Evolutionary conservation across 768 basidiomycete genomes (phyloP), one percentile per base, ranked within the genome.

Genomic region (Termitomyces sp.): DNA sequence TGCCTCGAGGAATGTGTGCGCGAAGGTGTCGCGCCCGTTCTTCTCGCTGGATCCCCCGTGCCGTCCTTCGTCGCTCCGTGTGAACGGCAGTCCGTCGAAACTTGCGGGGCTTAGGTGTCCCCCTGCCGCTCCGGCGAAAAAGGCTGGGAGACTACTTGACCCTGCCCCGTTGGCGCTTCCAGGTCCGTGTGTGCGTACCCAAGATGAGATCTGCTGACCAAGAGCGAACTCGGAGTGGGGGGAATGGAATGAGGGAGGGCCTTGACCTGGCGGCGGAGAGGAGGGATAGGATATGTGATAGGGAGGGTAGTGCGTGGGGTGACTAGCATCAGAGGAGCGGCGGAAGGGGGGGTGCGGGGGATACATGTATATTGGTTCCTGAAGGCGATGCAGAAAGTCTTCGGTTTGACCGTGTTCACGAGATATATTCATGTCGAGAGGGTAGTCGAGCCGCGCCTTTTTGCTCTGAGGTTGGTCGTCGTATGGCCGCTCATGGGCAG

Each of bases 1-100:
- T n/a, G 68, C 68, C 56, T 70, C 68, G 6, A 70, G 59, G 49
- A 71, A 69, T 27, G 65, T 64, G 37, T 49, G 47, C 7, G 65
- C 65, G 35, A 69, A 69, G 52, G 66, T 61, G 23, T 66, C 67
- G 8, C 53, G 52, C 16, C 35, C 56, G 12, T 35, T 54, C 9
- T 57, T 52, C 34, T 56, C 51, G 12, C 12, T 19, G 2, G 32
- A 17, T 7, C 16, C 66, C 17, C 46, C 53, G 7, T 40, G 61
- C 21, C 57, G 53, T 19, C 48, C 59, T 7, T 55, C 54, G 23
- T 56, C 55, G 28, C 23, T 27, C 16, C 56, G 40, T 1, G 35
- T 4, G 41, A 50, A 52, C 17, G 51, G 23, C 2, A 56, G 25
- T 25, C 50, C 54, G 44, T 59, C 55, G 41, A 56, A 56, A 17